Evolutionary conservation across 257 asterid genomes (phyloP).

Genomic region (Solanum tacnaense): DNA sequence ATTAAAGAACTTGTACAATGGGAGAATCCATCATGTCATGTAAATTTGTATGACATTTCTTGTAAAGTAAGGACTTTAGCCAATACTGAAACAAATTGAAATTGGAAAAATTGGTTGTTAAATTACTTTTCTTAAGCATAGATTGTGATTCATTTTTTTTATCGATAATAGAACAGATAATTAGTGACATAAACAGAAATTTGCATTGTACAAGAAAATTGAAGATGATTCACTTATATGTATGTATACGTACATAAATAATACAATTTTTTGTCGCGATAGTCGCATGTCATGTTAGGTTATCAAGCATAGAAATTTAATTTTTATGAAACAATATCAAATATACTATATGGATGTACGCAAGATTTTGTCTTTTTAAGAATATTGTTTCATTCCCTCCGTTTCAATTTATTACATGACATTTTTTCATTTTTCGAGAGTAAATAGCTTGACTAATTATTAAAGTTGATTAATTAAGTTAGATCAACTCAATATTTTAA

Average conservation of each 20-base stretch:
- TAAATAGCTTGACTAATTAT: not conserved
- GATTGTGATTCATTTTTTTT: not conserved
- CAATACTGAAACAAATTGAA: conserved; percentile 5
- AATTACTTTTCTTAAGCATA: not conserved
- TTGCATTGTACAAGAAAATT: not conserved
- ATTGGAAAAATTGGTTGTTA: not conserved
- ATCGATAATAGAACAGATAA: not conserved
- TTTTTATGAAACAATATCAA: not conserved
- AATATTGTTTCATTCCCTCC: not conserved
- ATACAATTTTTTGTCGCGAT: not conserved
- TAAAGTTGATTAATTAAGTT: not conserved
- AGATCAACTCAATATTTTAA: not conserved
- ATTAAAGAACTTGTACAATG: conserved; percentile 62
- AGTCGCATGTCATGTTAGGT: not conserved
- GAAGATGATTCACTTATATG: not conserved
- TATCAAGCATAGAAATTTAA: not conserved
- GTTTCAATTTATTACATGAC: not conserved
- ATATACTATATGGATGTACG: not conserved
- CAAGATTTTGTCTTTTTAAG: not conserved
- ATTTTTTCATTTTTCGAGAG: not conserved
- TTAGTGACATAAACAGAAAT: fast-evolving
- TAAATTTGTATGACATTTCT: conserved; percentile 48
- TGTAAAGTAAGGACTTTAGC: conserved; percentile 37
- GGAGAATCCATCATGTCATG: conserved; percentile 69
- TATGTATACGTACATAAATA: not conserved